Percentiles rank a stretch among this genome's conserved stretches.
phyloP scores from a whole-genome alignment of 129 eudicot genomes.

The Arctium lappa region DNA sequence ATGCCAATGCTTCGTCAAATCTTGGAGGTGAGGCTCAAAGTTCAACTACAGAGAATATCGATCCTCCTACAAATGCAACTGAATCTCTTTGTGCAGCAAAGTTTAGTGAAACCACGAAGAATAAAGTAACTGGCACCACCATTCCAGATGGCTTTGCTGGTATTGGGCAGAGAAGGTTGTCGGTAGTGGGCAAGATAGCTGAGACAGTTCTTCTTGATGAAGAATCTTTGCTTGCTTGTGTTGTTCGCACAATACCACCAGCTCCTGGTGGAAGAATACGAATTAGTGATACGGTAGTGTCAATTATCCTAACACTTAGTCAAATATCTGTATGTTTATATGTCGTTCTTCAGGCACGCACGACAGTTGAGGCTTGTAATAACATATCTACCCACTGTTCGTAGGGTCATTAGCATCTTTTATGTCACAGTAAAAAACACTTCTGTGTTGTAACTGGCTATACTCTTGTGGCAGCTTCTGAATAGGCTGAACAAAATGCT shows the following conservation, averaged over 20 bases:
- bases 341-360: background rate
- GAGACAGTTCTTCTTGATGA: slow-evolving; percentile 66
- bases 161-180: slow-evolving; percentile 31
- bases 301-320: background rate
- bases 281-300: slow-evolving; percentile 87
- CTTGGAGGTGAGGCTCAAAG: slow-evolving; percentile 37
- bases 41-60: slow-evolving; percentile 23
- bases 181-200: slow-evolving; percentile 30
- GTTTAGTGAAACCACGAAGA: slow-evolving; percentile 28
- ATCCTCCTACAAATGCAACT: slow-evolving; percentile 31
- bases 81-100: slow-evolving; percentile 30
- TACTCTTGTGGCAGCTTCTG: slow-evolving; percentile 48
- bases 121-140: slow-evolving; percentile 25
- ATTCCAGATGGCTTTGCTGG: slow-evolving; percentile 32
- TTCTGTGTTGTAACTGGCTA: slow-evolving; percentile 2
- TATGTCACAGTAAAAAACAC: background rate
- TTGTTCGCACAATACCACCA: slow-evolving; percentile 91
- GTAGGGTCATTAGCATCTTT: background rate
- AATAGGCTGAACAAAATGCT: slow-evolving; percentile 93
- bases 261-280: slow-evolving; percentile 74
- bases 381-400: background rate
- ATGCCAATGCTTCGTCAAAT: slow-evolving; percentile 22
- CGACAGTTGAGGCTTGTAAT: background rate
- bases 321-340: background rate
- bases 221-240: slow-evolving; percentile 73